A percentile compares a stretch with the other conserved stretches of the same genome.
Conservation (phyloP, 1,139 yeast species). For the Magnusiomyces paraingens region DNA sequence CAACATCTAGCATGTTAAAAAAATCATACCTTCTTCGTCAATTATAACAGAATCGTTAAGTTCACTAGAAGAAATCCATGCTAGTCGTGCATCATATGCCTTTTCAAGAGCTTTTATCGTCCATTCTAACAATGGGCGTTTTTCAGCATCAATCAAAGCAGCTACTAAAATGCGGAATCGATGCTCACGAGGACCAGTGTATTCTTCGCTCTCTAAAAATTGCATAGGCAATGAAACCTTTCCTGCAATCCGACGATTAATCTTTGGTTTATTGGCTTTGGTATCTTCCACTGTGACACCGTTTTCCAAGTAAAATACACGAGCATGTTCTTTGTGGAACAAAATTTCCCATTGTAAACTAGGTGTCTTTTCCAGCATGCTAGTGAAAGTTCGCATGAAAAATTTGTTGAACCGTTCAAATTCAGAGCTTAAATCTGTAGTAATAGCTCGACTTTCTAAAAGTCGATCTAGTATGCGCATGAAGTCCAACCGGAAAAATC, state of each 20-base stretch:
- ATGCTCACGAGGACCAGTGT: slow-evolving; percentile 25
- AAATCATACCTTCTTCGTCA: slow-evolving; percentile 12
- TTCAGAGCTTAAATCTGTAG: slow-evolving; percentile 7
- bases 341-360: slow-evolving; percentile 54
- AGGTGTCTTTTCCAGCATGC: slow-evolving; percentile 47
- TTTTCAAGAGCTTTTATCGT: slow-evolving; percentile 38
- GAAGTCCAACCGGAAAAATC: slow-evolving; percentile 69
- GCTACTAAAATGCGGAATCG: slow-evolving; percentile 42
- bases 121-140: slow-evolving; percentile 40
- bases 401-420: slow-evolving; percentile 61
- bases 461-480: slow-evolving; percentile 49
- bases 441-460: slow-evolving; percentile 22
- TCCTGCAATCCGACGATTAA: neutral
- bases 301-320: slow-evolving; percentile 39
- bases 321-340: slow-evolving; percentile 54
- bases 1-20: neutral
- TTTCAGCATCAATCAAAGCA: slow-evolving; percentile 43
- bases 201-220: slow-evolving; percentile 18
- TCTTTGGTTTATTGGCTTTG: neutral
- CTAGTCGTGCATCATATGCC: slow-evolving; percentile 21
- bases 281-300: slow-evolving; percentile 46
- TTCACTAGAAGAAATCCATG: slow-evolving; percentile 16
- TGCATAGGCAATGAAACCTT: slow-evolving; percentile 1
- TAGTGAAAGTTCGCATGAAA: slow-evolving; percentile 58
- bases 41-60: neutral